phyloP scores from a whole-genome alignment of 768 basidiomycete species.

The Agaricus sinodeliciosus region DNA sequence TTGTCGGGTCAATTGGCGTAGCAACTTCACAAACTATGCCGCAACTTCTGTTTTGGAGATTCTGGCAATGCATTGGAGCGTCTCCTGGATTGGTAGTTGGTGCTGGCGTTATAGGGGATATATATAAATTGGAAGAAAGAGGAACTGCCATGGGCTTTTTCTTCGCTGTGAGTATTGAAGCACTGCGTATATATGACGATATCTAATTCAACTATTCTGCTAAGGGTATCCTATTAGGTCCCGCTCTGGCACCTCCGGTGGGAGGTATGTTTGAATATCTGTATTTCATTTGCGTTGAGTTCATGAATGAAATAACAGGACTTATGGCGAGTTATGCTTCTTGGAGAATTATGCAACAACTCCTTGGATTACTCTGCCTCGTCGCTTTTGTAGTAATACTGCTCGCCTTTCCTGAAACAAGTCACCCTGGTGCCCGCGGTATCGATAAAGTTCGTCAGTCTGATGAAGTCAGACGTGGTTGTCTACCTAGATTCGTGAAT shows the following conservation, averaged over 20 bases:
- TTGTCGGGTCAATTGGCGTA: constrained; percentile 55
- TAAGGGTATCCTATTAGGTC: constrained; percentile 50
- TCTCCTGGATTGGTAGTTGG: constrained; percentile 50
- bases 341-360: constrained; percentile 56
- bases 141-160: constrained; percentile 55
- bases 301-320: constrained; percentile 22
- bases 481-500: constrained; percentile 44
- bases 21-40: constrained; percentile 36
- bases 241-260: constrained; percentile 52
- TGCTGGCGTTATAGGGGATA: constrained; percentile 57
- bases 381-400: constrained; percentile 32
- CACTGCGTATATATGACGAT: not conserved
- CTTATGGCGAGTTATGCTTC: constrained; percentile 51
- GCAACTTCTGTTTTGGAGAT: constrained; percentile 54
- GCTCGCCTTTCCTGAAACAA: constrained; percentile 59
- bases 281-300: not conserved
- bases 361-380: constrained; percentile 34
- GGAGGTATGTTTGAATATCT: constrained; percentile 34
- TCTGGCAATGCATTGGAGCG: constrained; percentile 61
- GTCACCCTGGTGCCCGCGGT: constrained; percentile 50
- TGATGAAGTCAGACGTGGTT: constrained; percentile 13
- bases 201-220: not conserved
- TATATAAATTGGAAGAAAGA: constrained; percentile 58
- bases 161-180: constrained; percentile 33
- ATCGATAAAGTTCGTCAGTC: constrained; percentile 36